Evolutionary conservation across 2,329 filamentous ascomycete species (phyloP).

Genomic region (Geosmithia flava): DNA sequence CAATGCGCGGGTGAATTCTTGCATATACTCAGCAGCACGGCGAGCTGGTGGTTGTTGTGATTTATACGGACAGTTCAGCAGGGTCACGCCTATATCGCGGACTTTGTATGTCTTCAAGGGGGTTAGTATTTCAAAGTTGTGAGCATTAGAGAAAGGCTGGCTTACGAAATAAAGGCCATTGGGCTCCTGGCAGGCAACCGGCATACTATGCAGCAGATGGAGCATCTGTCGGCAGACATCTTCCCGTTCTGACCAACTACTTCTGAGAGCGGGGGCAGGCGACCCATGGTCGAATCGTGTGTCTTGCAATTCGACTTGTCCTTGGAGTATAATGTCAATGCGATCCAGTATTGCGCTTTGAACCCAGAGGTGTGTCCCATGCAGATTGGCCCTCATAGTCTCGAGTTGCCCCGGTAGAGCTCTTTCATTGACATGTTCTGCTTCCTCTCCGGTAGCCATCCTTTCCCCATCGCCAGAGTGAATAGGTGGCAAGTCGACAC

Average conservation of each 20-base stretch:
- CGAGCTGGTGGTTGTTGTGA: slow-evolving; percentile 10
- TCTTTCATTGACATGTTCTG: not conserved
- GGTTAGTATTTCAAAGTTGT: not conserved
- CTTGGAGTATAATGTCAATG: slow-evolving; percentile 13
- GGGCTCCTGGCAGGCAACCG: slow-evolving; percentile 15
- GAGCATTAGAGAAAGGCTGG: not conserved
- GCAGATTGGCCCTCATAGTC: slow-evolving; percentile 19
- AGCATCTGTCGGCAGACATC: slow-evolving; percentile 22
- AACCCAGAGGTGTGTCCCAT: slow-evolving; percentile 23
- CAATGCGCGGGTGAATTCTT: slow-evolving; percentile 13
- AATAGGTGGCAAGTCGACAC: not conserved
- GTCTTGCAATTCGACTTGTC: not conserved
- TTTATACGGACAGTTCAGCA: slow-evolving; percentile 19
- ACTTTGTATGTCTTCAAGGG: slow-evolving; percentile 16
- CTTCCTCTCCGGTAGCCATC: not conserved
- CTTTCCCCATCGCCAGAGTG: not conserved
- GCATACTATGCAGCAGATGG: slow-evolving; percentile 19
- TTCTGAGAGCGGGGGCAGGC: slow-evolving; percentile 2
- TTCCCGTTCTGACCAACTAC: slow-evolving; percentile 18
- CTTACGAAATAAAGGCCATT: slow-evolving; percentile 19
- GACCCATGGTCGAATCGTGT: not conserved
- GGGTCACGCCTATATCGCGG: slow-evolving; percentile 18
- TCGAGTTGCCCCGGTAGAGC: slow-evolving; percentile 7
- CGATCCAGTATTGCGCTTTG: slow-evolving; percentile 21
- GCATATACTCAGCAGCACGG: slow-evolving; percentile 14